These are phyloP conservation scores for Coleophoma crateriformis DNA, from an alignment of 2,329 filamentous ascomycete genomes.

Conservation along the genomic window DNA sequence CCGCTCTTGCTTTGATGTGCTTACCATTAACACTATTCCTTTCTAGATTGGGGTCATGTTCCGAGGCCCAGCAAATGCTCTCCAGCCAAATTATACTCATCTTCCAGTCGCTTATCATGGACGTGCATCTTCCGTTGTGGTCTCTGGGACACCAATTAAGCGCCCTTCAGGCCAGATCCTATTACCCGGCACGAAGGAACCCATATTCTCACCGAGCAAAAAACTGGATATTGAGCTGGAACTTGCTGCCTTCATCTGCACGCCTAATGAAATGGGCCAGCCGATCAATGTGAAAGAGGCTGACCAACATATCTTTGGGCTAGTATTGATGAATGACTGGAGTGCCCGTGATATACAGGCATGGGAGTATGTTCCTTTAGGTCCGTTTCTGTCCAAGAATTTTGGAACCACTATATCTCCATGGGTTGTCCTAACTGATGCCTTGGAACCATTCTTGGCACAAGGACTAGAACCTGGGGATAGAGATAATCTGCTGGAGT, in stretches of 20 bases:
- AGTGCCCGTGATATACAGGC: conserved; percentile 75
- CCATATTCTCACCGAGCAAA: conserved; percentile 3
- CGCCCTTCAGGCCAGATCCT: conserved; percentile 50
- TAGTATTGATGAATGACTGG: conserved; percentile 58
- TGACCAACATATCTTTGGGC: conserved; percentile 52
- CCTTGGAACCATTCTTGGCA: conserved; percentile 57
- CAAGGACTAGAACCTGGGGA: conserved; percentile 28
- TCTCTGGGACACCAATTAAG: conserved; percentile 39
- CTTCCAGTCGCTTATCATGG: conserved; percentile 47
- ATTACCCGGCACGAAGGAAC: conserved; percentile 38
- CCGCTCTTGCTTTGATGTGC: too few species aligned
- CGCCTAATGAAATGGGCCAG: conserved; percentile 28
- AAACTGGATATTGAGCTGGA: conserved; percentile 26
- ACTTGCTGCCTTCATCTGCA: conserved; percentile 14
- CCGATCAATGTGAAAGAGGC: conserved; percentile 37
- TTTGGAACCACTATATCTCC: conserved; percentile 73
- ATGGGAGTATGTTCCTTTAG: conserved; percentile 80
- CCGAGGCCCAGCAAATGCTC: conserved; percentile 37
- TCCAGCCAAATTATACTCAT: conserved; percentile 39
- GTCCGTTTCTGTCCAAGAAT: conserved; percentile 80
- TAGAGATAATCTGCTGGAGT: conserved; percentile 47
- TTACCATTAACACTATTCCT: too few species aligned
- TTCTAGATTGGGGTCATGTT: conserved; percentile 28
- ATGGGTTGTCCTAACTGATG: conserved; percentile 75
- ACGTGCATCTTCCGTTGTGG: conserved; percentile 44